Conservation (phyloP, 352 stramenopile genomes). For the Globisporangium yorkense region DNA sequence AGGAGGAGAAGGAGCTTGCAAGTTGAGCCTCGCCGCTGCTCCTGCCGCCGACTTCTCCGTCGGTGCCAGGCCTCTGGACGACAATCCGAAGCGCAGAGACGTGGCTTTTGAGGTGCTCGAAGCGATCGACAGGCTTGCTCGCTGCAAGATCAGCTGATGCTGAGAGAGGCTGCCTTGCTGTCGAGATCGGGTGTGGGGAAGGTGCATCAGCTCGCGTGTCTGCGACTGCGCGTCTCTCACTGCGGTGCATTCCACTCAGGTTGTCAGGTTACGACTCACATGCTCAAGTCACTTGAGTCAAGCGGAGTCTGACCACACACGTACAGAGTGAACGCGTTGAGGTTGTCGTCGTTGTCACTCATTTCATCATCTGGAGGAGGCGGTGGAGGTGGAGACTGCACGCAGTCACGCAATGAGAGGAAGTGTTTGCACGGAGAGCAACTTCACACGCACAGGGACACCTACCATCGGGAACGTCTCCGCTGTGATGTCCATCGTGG, state of each 20-base stretch:
- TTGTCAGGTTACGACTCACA: not conserved
- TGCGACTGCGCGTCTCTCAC: not conserved
- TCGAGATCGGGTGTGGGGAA: not conserved
- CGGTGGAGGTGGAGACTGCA: constrained; percentile 39
- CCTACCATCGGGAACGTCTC: not conserved
- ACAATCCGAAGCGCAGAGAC: constrained; percentile 29
- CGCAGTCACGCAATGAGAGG: not conserved
- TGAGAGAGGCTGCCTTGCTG: not conserved
- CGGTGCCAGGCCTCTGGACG: not conserved
- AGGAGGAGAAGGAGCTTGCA: not conserved
- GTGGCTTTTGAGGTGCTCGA: constrained; percentile 30
- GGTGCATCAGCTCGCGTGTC: not conserved
- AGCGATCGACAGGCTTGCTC: constrained; percentile 14
- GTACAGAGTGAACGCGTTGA: constrained; percentile 25
- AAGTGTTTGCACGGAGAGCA: not conserved
- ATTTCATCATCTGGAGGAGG: constrained; percentile 44
- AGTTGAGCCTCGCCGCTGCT: not conserved
- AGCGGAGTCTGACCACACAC: not conserved
- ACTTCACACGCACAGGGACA: not conserved
- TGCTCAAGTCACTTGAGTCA: not conserved
- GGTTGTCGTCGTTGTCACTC: constrained; percentile 22
- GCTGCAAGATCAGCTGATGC: not conserved
- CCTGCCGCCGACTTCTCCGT: not conserved
- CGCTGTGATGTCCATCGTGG: not conserved
- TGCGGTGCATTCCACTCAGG: not conserved